phyloP scores from a whole-genome alignment of 2,329 filamentous ascomycete species.

The Phoma sp. region DNA sequence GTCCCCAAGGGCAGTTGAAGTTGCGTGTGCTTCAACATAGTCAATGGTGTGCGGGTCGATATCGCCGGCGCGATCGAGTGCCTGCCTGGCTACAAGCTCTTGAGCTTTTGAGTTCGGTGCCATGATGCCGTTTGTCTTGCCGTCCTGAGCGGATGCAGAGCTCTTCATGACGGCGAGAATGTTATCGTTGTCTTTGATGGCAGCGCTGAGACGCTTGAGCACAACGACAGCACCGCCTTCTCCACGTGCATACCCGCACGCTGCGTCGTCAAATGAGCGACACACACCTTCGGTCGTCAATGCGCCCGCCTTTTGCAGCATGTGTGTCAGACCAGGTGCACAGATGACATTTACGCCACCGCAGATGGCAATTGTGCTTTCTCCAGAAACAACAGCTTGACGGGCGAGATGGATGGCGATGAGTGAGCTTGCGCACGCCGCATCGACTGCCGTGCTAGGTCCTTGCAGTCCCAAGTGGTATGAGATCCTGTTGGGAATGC shows the following conservation, averaged over 20 bases:
- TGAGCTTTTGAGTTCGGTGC: slow-evolving; percentile 44
- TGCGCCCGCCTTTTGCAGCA: slow-evolving; percentile 37
- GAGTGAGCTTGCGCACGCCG: slow-evolving; percentile 45
- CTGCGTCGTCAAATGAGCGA: slow-evolving; percentile 41
- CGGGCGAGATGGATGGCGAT: slow-evolving; percentile 43
- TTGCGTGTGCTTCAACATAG: slow-evolving; percentile 47
- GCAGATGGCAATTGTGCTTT: slow-evolving; percentile 26
- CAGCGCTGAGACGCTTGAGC: slow-evolving; percentile 36
- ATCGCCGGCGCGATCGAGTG: slow-evolving; percentile 7
- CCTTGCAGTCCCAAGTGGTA: slow-evolving; percentile 44
- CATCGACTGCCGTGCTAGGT: slow-evolving; percentile 52
- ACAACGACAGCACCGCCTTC: slow-evolving; percentile 42
- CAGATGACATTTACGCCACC: slow-evolving; percentile 44
- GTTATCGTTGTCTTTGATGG: slow-evolving; percentile 36
- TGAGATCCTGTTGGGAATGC: slow-evolving; percentile 47
- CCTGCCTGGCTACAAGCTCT: slow-evolving; percentile 31
- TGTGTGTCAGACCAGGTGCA: slow-evolving; percentile 42
- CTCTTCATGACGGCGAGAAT: slow-evolving; percentile 41
- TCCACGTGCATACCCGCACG: slow-evolving; percentile 40
- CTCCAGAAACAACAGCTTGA: slow-evolving; percentile 38
- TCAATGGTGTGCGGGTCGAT: slow-evolving; percentile 16
- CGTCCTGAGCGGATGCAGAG: slow-evolving; percentile 41
- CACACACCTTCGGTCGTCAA: slow-evolving; percentile 40
- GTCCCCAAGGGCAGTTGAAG: slow-evolving; percentile 62
- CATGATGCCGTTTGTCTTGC: slow-evolving; percentile 46